phyloP scores from a whole-genome alignment of 1,284 basidiomycete genomes.

The Rhodotorula sp. region DNA sequence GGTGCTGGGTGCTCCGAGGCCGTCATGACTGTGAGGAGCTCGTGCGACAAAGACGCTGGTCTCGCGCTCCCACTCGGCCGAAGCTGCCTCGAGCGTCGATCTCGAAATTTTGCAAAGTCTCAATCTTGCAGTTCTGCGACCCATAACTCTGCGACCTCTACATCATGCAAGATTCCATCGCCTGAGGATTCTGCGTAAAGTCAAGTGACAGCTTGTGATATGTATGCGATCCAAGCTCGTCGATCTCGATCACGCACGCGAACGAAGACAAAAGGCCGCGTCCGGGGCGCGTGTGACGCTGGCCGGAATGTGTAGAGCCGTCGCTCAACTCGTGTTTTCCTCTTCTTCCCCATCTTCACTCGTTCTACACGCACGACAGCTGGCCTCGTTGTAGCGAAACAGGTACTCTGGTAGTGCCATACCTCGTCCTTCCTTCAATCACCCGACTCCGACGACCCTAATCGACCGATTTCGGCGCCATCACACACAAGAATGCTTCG shows the following conservation, averaged over 20 bases:
- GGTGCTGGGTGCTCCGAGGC: not conserved
- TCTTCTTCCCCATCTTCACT: not conserved
- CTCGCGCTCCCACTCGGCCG: not conserved
- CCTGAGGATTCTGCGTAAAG: no score
- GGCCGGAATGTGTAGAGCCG: no score
- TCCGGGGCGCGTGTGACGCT: no score
- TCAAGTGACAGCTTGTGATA: no score
- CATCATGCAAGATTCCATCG: no score
- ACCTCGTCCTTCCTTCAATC: not conserved
- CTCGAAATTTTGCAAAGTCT: no score
- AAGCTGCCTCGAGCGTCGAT: no score
- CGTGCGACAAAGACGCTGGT: not conserved
- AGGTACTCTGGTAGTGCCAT: not conserved
- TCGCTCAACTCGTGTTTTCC: not conserved
- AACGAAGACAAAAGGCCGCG: no score
- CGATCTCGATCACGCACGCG: no score
- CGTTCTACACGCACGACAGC: not conserved
- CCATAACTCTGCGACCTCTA: no score
- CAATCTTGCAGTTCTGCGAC: no score
- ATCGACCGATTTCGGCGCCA: not conserved
- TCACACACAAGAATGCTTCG: slow-evolving; percentile 11
- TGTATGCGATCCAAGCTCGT: no score
- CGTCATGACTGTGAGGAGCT: not conserved
- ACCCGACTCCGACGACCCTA: not conserved
- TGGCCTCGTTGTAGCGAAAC: not conserved